These are phyloP conservation scores for Tolypocladium capitatum DNA, from an alignment of 2,329 filamentous ascomycete genomes.

Conservation along the genomic window DNA sequence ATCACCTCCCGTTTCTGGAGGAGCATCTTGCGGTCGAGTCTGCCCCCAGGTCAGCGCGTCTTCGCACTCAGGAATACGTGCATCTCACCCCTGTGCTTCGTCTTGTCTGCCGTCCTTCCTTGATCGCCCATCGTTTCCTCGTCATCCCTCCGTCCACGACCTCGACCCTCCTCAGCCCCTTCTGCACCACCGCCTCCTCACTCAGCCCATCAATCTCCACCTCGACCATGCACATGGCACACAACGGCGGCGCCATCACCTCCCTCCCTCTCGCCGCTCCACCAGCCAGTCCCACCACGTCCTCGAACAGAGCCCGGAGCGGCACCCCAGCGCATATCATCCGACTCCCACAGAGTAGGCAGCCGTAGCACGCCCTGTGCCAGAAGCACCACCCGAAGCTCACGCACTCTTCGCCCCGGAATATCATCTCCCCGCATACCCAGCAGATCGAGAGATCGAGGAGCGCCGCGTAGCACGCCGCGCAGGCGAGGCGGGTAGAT, in stretches of 20 bases:
- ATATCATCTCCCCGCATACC: conserved; percentile 43
- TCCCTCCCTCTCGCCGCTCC: conserved; percentile 20
- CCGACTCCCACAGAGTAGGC: conserved; percentile 35
- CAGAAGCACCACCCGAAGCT: conserved; percentile 50
- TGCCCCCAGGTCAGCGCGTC: background rate
- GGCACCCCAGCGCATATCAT: conserved; percentile 21
- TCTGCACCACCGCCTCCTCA: conserved; percentile 21
- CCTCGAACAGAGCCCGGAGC: conserved; percentile 20
- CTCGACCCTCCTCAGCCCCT: conserved; percentile 29
- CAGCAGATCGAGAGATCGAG: conserved; percentile 42
- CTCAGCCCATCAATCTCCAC: conserved; percentile 22
- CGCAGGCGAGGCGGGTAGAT: conserved; percentile 35
- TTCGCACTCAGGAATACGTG: background rate
- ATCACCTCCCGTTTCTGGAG: background rate
- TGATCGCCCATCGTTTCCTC: conserved; percentile 22
- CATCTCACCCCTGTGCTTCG: conserved; percentile 2
- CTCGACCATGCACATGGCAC: conserved; percentile 30
- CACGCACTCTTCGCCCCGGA: conserved; percentile 39
- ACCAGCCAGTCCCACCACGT: background rate
- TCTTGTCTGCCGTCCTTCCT: conserved; percentile 17
- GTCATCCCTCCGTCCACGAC: conserved; percentile 32
- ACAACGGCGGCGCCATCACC: conserved; percentile 34
- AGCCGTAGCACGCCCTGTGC: conserved; percentile 43
- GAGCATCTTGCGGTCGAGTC: background rate
- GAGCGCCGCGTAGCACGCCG: conserved; percentile 30